A percentile compares a stretch with the other conserved stretches of the same genome.
Evolutionary conservation across 345 rosid species (phyloP).

Genomic region (Adansonia digitata): DNA sequence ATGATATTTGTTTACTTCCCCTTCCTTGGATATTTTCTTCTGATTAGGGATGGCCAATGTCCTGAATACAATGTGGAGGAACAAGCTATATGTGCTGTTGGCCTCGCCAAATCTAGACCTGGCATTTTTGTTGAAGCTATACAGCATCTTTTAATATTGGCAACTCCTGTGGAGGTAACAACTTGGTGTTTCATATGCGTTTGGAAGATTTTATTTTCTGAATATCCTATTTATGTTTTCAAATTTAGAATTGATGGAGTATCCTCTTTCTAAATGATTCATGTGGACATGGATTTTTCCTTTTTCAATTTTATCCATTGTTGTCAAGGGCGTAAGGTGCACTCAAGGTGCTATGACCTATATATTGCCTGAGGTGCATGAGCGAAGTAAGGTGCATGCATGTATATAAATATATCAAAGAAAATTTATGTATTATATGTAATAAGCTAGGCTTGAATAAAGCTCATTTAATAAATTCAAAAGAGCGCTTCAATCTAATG

Average conservation of each 20-base stretch:
- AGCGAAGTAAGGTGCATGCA: not conserved
- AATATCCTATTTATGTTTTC: not conserved
- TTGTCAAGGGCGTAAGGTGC: not conserved
- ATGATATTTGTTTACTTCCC: conserved; percentile 3
- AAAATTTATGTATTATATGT: not conserved
- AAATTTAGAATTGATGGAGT: not conserved
- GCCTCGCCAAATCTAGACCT: conserved; percentile 78
- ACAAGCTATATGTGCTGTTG: conserved; percentile 94
- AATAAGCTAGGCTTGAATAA: not conserved
- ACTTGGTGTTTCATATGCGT: not conserved
- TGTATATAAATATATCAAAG: not conserved
- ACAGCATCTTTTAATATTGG: conserved; percentile 76
- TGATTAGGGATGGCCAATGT: conserved; percentile 87
- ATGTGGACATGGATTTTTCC: not conserved
- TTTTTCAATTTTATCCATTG: not conserved
- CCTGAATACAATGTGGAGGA: conserved; percentile 86
- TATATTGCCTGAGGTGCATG: not conserved
- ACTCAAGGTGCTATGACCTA: not conserved
- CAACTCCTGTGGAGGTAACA: conserved; percentile 54
- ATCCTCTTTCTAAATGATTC: not conserved
- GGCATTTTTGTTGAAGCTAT: conserved; percentile 94
- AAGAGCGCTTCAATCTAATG: not conserved
- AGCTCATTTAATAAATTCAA: not conserved
- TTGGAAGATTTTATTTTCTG: not conserved
- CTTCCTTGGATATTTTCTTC: conserved; percentile 17